Percentiles rank a stretch among this genome's conserved stretches.
These are phyloP conservation scores for Candida coquimbonensis DNA, from an alignment of 805 yeast genomes.

Conservation along the genomic window DNA sequence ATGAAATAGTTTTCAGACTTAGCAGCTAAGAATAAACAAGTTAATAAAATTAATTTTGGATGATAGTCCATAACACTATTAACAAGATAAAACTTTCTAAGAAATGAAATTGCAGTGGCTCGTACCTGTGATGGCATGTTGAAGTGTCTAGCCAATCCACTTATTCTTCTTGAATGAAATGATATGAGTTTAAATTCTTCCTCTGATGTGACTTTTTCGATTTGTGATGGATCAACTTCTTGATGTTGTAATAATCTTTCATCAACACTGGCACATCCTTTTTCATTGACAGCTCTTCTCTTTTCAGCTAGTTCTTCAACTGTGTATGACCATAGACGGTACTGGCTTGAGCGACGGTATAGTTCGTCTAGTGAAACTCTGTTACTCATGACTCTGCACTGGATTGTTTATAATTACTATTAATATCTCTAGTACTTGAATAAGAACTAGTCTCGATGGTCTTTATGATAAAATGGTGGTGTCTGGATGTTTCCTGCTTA, in stretches of 20 bases:
- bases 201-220: constrained; percentile 41
- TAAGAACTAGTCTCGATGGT: no score
- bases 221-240: constrained; percentile 25
- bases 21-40: constrained; percentile 85
- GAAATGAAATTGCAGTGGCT: constrained; percentile 78
- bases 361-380: constrained; percentile 74
- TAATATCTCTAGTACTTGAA: no score
- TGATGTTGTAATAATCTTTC: constrained; percentile 26
- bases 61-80: constrained; percentile 83
- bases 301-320: constrained; percentile 43
- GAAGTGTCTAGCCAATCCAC: constrained; percentile 63
- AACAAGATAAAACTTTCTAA: constrained; percentile 71
- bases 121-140: constrained; percentile 83
- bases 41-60: constrained; percentile 75
- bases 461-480: neutral
- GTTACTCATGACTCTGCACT: constrained; percentile 9
- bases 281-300: constrained; percentile 44
- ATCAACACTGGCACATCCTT: constrained; percentile 36
- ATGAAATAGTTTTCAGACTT: constrained; percentile 90
- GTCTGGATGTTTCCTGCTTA: neutral
- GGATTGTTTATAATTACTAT: no score
- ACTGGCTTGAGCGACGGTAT: constrained; percentile 83
- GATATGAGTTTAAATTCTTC: constrained; percentile 68
- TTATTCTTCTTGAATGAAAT: constrained; percentile 67
- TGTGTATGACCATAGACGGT: constrained; percentile 78